Evolutionary conservation across 179 eudicot genomes (phyloP).

Genomic region (Corrigiola litoralis): DNA sequence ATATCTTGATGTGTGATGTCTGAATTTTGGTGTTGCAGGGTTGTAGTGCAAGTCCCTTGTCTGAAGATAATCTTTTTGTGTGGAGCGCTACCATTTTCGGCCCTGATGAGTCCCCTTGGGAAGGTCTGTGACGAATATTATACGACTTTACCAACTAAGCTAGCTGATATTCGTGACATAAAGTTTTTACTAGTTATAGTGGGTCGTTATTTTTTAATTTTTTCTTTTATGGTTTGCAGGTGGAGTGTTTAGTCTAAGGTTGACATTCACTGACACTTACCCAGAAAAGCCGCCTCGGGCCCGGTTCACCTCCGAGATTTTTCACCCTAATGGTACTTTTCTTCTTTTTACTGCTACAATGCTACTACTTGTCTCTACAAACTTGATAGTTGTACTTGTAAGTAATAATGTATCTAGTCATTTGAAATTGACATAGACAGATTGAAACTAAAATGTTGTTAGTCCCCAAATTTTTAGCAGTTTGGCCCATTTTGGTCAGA

Average conservation of each 20-base stretch:
- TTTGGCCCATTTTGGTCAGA: background rate
- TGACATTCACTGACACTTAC: conserved; percentile 32
- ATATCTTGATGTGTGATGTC: too few species aligned
- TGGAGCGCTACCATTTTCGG: conserved; percentile 40
- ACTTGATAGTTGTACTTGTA: too few species aligned
- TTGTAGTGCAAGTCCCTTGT: conserved; percentile 36
- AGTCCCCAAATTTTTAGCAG: too few species aligned
- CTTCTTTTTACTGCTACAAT: background rate
- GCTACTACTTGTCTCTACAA: too few species aligned
- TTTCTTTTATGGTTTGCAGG: too few species aligned
- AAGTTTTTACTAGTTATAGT: background rate
- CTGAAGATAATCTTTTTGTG: conserved; percentile 35
- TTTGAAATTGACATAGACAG: too few species aligned
- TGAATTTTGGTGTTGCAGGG: conserved; percentile 30
- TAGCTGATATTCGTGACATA: background rate
- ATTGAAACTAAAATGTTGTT: too few species aligned
- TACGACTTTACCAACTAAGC: background rate
- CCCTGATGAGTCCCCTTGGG: conserved; percentile 38
- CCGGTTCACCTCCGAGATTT: conserved; percentile 35
- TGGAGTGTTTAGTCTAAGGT: conserved; percentile 35
- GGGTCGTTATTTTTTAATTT: too few species aligned
- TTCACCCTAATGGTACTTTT: conserved; percentile 34
- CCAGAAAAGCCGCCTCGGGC: conserved; percentile 38
- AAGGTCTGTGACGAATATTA: conserved; percentile 11
- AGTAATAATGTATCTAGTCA: too few species aligned